Evolutionary conservation across 1,284 basidiomycete species (phyloP), one percentile per base, ranked within the genome.

Genomic region (Pascua guehoae): DNA sequence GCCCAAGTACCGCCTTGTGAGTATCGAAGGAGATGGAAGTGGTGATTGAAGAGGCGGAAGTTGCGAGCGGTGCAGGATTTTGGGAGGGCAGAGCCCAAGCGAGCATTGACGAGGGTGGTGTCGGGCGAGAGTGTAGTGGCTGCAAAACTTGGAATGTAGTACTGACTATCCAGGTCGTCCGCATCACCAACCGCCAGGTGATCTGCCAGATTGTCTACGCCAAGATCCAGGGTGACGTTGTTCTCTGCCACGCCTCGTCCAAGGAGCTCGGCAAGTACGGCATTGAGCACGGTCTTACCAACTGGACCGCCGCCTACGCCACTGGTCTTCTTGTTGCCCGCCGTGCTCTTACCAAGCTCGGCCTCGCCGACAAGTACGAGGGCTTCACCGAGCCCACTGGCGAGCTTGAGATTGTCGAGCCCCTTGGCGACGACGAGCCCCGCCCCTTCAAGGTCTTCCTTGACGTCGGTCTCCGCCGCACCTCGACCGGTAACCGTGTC

Each of bases 401-500:
- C 67, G 88, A 88, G 57, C 79, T 96, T 69, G 80, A 82, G 62
- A 69, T 93, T 72, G 94, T 87, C 43, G 91, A 98, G 81, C 88
- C 90, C 64, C 66, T 53, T n/a, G 92, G 88, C 39, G 94, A 98
- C 58, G 92, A 94, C 74, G 91, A 91, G 62, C 95, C 95, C 57
- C 86, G 94, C 58, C 96, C 96, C 18, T 99, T 99, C 88, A 99
- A 98, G 82, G 87, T 85, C 73, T 99, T 89, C 85, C 90, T 99
- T 71, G 96, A 98, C 74, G 95, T 97, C 75, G 96, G 96, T 82
- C 85, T 99, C 75, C 93, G 88, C 81, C 91, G 95, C 72, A 99
- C 96, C 54, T 95, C 95, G 56, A 98, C 96, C 50, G 96, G 96
- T 78, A 89, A 91, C 66, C 93, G 96, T 80, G 87, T 99, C 61